Base-by-base conservation (phyloP, 495 filamentous ascomycete species). In the Aspergillus haitiensis region DNA sequence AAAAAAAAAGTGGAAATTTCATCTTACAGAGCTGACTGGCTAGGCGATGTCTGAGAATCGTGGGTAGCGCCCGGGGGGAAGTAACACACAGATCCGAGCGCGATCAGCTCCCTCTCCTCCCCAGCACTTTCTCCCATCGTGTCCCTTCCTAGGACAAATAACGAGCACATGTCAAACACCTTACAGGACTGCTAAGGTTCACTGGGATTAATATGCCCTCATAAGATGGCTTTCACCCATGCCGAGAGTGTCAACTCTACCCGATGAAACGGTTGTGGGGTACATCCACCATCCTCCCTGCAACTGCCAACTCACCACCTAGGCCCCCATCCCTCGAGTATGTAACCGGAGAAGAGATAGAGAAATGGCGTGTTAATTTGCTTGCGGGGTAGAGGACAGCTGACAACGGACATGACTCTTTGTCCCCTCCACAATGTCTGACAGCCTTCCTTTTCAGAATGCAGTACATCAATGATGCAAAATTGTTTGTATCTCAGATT, bases 41-140 rank as follows among this genome's bases (percentile, higher is more conserved):
- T 51, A 47, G 46, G 21, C 18, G 12, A 21, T 5, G 56, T 21
- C 16, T 47, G 18, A 27, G 27, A 53, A 46, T 42, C 40, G 9
- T 42, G 16, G 49, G 27, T 59, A 53, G 56, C 56, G 48, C 48
- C 31, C 37, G 56, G 47, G 48, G 56, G 39, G 39, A 52, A 50
- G 21, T 35, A 21, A 58, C 47, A 56, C 40, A 52, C 56, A 51
- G 56, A 58, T 59, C 56, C 31, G 56, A 59, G 56, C 56, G 56
- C 56, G 48, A 52, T 59, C 56, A 52, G 47, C 56, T 49, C 56
- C 56, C 52, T 48, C 40, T 47, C 40, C 31, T 35, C 35, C 39
- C 39, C 12, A 42, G 12, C 12, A 42, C 6, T 47, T 21, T 47
- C 27, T 47, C 15, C 44, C 44, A 15, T 15, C 21, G 44, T 47